Evolutionary conservation across 495 filamentous ascomycete genomes (phyloP).

Genomic region (Platismatia glauca): DNA sequence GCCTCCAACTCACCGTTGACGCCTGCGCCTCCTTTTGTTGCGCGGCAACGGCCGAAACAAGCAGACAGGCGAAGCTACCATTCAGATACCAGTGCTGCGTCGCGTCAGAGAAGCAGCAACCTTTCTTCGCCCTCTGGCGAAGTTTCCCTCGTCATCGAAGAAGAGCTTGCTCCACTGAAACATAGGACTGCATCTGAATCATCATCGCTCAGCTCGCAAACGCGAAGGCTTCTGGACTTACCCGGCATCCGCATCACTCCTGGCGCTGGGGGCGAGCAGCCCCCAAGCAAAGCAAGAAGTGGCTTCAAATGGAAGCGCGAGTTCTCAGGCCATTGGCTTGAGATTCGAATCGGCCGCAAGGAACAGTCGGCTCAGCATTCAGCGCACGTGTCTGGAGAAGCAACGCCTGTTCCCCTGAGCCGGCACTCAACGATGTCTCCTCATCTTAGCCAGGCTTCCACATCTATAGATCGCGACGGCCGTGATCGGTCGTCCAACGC

Average conservation of each 20-base stretch:
- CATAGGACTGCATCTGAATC: not conserved
- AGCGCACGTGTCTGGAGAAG: not conserved
- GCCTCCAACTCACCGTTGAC: not conserved
- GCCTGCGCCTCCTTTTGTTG: not conserved
- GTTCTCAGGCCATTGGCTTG: conserved; percentile 19
- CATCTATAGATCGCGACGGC: not conserved
- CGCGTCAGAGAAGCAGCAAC: not conserved
- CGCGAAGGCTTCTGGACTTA: conserved; percentile 2
- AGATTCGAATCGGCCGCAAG: conserved; percentile 18
- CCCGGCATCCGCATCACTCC: not conserved
- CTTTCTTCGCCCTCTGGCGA: not conserved
- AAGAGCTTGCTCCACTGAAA: not conserved
- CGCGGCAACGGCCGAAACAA: not conserved
- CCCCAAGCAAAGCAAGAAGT: conserved; percentile 5
- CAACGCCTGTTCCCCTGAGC: not conserved
- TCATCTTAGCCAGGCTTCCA: conserved; percentile 1
- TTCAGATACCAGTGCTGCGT: not conserved
- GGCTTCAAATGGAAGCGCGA: conserved; percentile 20
- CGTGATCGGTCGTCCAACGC: not conserved
- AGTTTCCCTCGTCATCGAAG: not conserved
- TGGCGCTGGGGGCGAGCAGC: not conserved
- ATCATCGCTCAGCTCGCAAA: conserved; percentile 4
- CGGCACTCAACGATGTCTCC: not conserved
- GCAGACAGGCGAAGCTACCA: not conserved
- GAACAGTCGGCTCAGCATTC: not conserved